Percentiles rank a stretch among this genome's conserved stretches.
Evolutionary conservation across 1,284 basidiomycete genomes (phyloP).

Genomic region (Rhodotorula sp.): DNA sequence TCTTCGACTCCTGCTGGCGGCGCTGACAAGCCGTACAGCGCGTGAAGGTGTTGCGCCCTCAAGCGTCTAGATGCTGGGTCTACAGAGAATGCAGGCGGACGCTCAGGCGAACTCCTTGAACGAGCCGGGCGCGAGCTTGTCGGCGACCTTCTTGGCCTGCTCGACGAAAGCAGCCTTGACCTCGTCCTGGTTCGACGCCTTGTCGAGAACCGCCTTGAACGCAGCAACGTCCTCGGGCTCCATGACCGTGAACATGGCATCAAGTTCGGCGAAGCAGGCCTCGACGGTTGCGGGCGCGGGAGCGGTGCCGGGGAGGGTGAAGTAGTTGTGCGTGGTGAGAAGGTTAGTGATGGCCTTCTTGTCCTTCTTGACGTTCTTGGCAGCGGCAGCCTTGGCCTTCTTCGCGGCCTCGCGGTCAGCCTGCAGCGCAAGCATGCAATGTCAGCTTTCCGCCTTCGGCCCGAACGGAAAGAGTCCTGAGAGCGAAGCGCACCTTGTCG

Average conservation of each 20-base stretch:
- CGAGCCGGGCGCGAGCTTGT: constrained; percentile 52
- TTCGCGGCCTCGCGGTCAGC: constrained; percentile 81
- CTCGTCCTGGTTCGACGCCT: constrained; percentile 44
- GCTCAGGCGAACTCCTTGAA: constrained; percentile 53
- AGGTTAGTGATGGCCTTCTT: constrained; percentile 55
- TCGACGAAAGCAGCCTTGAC: constrained; percentile 51
- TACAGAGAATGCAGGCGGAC: neutral
- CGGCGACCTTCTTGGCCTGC: constrained; percentile 43
- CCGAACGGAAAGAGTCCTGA: neutral
- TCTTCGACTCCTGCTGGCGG: too few relatives aligned
- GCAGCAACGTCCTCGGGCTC: constrained; percentile 56
- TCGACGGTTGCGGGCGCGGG: constrained; percentile 55
- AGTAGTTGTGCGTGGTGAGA: constrained; percentile 59
- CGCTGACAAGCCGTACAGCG: too few relatives aligned
- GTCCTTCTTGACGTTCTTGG: constrained; percentile 54
- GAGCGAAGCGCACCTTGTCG: constrained; percentile 44
- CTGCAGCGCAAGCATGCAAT: constrained; percentile 23
- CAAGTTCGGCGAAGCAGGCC: constrained; percentile 57
- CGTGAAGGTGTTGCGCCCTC: neutral
- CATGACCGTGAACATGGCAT: constrained; percentile 53
- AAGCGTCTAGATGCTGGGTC: neutral
- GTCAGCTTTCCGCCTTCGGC: too few relatives aligned
- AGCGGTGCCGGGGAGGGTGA: constrained; percentile 53
- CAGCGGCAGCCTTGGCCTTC: constrained; percentile 73
- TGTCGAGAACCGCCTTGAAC: constrained; percentile 55